phyloP scores from a whole-genome alignment of 148 eudicot species.

The Chenopodium berlandieri region DNA sequence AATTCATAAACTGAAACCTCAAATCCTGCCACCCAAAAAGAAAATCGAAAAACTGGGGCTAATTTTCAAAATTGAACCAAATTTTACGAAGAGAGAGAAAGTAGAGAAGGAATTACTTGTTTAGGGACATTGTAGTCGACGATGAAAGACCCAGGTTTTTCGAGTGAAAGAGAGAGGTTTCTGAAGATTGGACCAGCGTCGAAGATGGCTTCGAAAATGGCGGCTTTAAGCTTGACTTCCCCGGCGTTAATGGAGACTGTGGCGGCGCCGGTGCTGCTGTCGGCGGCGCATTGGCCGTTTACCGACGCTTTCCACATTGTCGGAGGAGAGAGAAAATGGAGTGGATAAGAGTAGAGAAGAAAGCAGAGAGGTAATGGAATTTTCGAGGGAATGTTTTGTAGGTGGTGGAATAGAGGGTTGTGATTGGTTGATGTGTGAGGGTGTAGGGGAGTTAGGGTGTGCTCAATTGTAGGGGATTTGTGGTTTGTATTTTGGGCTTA shows the following conservation, averaged over 20 bases:
- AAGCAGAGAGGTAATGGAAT: no score
- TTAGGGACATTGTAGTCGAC: conserved; percentile 53
- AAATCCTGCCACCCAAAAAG: conserved; percentile 37
- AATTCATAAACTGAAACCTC: conserved; percentile 54
- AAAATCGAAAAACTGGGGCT: not conserved
- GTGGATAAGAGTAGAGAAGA: no score
- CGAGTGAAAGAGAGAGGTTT: conserved; percentile 46
- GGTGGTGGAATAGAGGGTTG: no score
- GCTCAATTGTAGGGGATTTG: no score
- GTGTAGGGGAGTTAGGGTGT: no score
- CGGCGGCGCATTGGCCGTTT: conserved; percentile 33
- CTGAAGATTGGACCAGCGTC: conserved; percentile 33
- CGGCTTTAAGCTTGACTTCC: conserved; percentile 44
- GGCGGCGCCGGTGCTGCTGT: conserved; percentile 36
- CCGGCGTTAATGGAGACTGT: conserved; percentile 44
- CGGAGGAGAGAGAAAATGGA: not conserved
- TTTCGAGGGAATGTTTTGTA: no score
- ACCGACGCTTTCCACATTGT: conserved; percentile 42
- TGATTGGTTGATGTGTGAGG: no score
- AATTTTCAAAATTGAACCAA: no score
- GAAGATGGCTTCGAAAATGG: conserved; percentile 49
- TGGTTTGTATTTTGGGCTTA: no score
- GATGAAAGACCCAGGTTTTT: conserved; percentile 54
- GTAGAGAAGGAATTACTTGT: conserved; percentile 26
- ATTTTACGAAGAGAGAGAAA: not conserved